Evolutionary conservation across 2,329 filamentous ascomycete genomes (phyloP), one percentile per base, ranked within the genome.

Genomic region (Phoma herbarum): DNA sequence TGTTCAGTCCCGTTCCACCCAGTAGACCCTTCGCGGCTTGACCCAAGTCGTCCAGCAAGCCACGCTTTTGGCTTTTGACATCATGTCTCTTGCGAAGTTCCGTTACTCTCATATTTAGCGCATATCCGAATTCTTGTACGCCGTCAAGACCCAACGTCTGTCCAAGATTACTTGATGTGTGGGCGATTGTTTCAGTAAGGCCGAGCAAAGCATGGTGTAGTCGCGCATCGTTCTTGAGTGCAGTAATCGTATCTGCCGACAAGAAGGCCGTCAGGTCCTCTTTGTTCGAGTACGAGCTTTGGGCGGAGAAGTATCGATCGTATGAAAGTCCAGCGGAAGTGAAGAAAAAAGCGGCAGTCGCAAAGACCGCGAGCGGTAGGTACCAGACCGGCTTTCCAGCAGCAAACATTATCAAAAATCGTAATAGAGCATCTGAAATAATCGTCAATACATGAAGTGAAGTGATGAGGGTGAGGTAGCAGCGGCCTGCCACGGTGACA

Each of bases 371-470:
- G 42, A 70, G 57, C 28, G 61, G 63, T 14, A 73, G 61, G 64
- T 70, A 68, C 69, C 69, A 72, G 63, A 65, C 62, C 55, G 52
- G 44, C 49, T 58, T 69, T n/a, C 47, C 64, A 47, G 57, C 58
- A 63, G 66, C 45, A 67, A 67, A 66, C 67, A 73, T 73, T 67
- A 70, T 72, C 60, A 63, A 50, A 50, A 49, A 22, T 28, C 14
- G 48, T 57, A 60, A 48, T 45, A 44, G 56, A 20, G 56, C 57
- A 59, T 64, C 52, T 52, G 39, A 62, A 65, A 54, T 37, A 25
- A 16, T 57, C 55, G 52, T 54, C 46, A 57, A 52, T 48, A 56
- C 54, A 61, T 52, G 46, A 49, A 59, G 26, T 5, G 45, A 49
- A 55, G 26, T n/a, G n/a, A 8, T 26, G 11, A 31, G 33, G 7